Percentiles rank a stretch among this genome's conserved stretches.
These are phyloP conservation scores for Zalaria obscura DNA, from an alignment of 2,329 filamentous ascomycete genomes.

Conservation along the genomic window DNA sequence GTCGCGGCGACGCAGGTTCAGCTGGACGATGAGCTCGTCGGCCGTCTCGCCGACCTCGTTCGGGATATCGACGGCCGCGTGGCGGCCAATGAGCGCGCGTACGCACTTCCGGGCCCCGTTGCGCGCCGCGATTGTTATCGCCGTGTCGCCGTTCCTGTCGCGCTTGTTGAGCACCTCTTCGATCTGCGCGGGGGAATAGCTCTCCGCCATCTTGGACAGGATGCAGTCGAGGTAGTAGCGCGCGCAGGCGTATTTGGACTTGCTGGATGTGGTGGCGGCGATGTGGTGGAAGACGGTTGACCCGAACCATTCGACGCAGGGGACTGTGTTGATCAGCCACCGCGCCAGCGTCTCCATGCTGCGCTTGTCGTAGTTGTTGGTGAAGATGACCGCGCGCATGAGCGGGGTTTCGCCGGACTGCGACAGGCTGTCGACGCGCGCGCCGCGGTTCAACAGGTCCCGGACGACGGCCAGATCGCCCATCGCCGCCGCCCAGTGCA, in stretches of 20 bases:
- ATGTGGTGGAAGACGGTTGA: conserved; percentile 92
- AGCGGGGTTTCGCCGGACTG: conserved; percentile 66
- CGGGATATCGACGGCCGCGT: conserved; percentile 67
- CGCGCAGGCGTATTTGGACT: conserved; percentile 76
- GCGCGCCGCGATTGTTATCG: conserved; percentile 72
- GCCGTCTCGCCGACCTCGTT: conserved; percentile 74
- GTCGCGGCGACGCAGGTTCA: conserved; percentile 49
- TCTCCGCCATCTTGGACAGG: conserved; percentile 72
- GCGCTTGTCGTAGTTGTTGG: conserved; percentile 89
- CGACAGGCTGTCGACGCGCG: conserved; percentile 54
- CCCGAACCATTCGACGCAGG: conserved; percentile 63
- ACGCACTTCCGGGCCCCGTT: conserved; percentile 71
- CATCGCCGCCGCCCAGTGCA: conserved; percentile 98
- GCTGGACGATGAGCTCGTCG: conserved; percentile 63
- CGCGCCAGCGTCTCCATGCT: conserved; percentile 77
- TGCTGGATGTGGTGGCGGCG: conserved; percentile 71
- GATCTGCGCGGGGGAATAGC: conserved; percentile 62
- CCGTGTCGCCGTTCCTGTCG: conserved; percentile 81
- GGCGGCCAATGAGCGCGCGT: conserved; percentile 55
- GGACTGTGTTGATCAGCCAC: conserved; percentile 69
- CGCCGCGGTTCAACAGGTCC: conserved; percentile 69
- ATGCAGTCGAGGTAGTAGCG: conserved; percentile 89
- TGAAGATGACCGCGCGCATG: conserved; percentile 90
- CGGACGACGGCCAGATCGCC: conserved; percentile 85
- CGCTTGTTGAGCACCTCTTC: conserved; percentile 67